A percentile compares a stretch with the other conserved stretches of the same genome.
phyloP scores from a whole-genome alignment of 371 early-diverging fungal genomes.

The Umbelopsis sp. region DNA sequence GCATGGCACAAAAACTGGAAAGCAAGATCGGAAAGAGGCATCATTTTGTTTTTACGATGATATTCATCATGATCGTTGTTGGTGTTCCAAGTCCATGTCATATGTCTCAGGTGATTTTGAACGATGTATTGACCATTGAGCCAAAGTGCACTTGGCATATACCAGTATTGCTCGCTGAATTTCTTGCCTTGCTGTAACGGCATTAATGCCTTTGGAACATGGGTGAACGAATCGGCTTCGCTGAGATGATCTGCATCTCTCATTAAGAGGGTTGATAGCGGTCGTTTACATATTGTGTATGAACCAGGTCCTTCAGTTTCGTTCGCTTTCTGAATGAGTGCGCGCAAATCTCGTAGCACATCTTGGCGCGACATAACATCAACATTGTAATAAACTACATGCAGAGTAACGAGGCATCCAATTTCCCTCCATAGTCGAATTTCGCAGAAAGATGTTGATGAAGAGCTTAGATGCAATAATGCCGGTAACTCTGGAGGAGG shows the following conservation, averaged over 20 bases:
- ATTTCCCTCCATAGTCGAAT: conserved; percentile 46
- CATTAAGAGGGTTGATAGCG: conserved; percentile 53
- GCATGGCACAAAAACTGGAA: conserved; percentile 74
- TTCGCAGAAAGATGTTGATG: conserved; percentile 44
- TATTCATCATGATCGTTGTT: conserved; percentile 53
- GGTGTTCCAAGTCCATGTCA: conserved; percentile 72
- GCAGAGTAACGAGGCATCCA: conserved; percentile 41
- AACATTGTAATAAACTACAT: conserved; percentile 59
- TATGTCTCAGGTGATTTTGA: conserved; percentile 64
- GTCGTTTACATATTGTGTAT: conserved; percentile 50
- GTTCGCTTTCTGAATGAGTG: conserved; percentile 24
- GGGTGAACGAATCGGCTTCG: not conserved
- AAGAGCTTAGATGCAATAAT: not conserved
- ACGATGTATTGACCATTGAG: conserved; percentile 54
- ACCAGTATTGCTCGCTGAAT: conserved; percentile 32
- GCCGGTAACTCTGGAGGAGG: not conserved
- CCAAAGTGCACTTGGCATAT: conserved; percentile 44
- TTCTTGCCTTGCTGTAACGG: conserved; percentile 1
- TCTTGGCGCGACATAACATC: conserved; percentile 37
- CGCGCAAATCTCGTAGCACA: conserved; percentile 25
- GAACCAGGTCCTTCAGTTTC: conserved; percentile 25
- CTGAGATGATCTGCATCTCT: conserved; percentile 50
- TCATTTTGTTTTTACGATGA: conserved; percentile 55
- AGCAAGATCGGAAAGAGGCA: conserved; percentile 73
- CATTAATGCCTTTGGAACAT: not conserved